Evolutionary conservation across 768 basidiomycete genomes (phyloP).

Genomic region (Collybiopsis confluens): DNA sequence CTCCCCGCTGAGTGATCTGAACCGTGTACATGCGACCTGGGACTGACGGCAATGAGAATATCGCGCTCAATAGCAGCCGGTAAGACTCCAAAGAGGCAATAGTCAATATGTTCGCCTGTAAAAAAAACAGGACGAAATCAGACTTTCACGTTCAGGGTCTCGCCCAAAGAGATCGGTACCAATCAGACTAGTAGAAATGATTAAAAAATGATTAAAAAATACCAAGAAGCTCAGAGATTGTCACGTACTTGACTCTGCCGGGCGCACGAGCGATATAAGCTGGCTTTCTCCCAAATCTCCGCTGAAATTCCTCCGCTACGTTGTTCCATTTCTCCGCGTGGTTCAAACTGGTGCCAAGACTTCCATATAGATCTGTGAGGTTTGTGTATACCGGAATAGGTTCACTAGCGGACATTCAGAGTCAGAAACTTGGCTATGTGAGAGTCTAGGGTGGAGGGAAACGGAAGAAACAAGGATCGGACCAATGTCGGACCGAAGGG

Average conservation of each 20-base stretch:
- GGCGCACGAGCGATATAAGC: conserved; percentile 73
- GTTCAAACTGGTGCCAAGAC: conserved; percentile 47
- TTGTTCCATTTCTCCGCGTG: conserved; percentile 60
- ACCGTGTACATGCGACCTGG: conserved; percentile 28
- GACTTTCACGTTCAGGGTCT: too few relatives aligned
- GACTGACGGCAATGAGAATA: conserved; percentile 73
- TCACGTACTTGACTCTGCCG: conserved; percentile 71
- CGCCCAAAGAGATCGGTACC: conserved; percentile 24
- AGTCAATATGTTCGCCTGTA: conserved; percentile 81
- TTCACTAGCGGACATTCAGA: conserved; percentile 47
- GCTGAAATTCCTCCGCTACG: conserved; percentile 57
- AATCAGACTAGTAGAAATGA: conserved; percentile 30
- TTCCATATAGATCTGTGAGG: conserved; percentile 52
- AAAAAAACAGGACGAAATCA: conserved; percentile 6
- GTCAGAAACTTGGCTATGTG: too few relatives aligned
- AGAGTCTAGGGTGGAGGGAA: too few relatives aligned
- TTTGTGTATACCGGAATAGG: conserved; percentile 60
- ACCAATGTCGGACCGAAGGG: too few relatives aligned
- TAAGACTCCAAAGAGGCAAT: conserved; percentile 77
- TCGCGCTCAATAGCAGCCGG: conserved; percentile 85
- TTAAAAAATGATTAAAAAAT: neutral
- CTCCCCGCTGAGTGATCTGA: conserved; percentile 41
- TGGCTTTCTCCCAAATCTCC: conserved; percentile 62
- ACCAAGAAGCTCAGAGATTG: neutral
- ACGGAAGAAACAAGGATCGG: too few relatives aligned